Conservation (phyloP, 495 filamentous ascomycete species). For the Aspergillus sclerotioniger region DNA sequence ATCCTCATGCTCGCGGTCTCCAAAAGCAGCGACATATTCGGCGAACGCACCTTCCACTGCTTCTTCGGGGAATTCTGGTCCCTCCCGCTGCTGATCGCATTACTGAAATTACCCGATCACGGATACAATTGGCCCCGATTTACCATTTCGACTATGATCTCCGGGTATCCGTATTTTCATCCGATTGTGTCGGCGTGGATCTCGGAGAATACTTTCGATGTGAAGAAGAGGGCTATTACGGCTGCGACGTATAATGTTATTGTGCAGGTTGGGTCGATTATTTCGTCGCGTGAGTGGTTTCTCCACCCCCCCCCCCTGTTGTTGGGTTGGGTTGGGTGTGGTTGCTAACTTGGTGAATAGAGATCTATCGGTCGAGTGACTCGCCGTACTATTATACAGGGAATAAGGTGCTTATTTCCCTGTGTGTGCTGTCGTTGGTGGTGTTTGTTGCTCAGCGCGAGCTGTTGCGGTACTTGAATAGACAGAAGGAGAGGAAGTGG, state of each 20-base stretch:
- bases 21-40: conserved; percentile 41
- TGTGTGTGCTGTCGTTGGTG: conserved; percentile 32
- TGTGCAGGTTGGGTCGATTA: conserved; percentile 37
- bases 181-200: conserved; percentile 43
- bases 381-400: conserved; percentile 38
- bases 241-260: conserved; percentile 46
- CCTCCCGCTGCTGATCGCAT: conserved; percentile 41
- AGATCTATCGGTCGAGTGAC: conserved; percentile 38
- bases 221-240: conserved; percentile 41
- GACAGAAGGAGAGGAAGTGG: conserved; percentile 38
- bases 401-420: conserved; percentile 36
- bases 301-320: not conserved
- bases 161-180: conserved; percentile 48
- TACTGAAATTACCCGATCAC: conserved; percentile 33
- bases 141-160: conserved; percentile 37
- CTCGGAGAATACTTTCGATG: conserved; percentile 40
- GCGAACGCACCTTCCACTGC: conserved; percentile 45
- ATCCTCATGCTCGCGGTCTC: conserved; percentile 43
- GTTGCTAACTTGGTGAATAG: conserved; percentile 11
- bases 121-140: conserved; percentile 42
- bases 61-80: conserved; percentile 46
- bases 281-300: conserved; percentile 25
- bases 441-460: conserved; percentile 30
- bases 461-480: conserved; percentile 33
- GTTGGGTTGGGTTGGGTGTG: not conserved